Conservation (phyloP, 495 filamentous ascomycete species). For the Darksidea phi region DNA sequence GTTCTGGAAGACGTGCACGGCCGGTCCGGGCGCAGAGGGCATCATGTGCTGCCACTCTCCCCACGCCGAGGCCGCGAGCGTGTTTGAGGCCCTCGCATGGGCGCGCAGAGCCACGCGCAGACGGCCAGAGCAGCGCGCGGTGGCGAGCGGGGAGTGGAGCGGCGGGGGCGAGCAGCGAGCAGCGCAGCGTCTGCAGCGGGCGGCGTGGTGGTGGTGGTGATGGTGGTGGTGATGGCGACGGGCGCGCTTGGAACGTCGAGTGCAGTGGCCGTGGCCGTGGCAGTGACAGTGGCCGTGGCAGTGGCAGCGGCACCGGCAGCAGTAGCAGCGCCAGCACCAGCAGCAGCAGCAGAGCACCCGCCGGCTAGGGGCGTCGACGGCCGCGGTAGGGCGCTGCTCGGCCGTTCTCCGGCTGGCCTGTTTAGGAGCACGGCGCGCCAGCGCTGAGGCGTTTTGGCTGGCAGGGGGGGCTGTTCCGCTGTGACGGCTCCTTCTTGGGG, state of each 20-base stretch:
- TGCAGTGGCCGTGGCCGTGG: no score
- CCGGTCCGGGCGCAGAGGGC: slow-evolving; percentile 2
- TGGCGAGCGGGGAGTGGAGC: slow-evolving; percentile 1
- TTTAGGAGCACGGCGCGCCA: not conserved
- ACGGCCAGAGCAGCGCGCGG: slow-evolving; percentile 1
- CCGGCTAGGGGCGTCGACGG: not conserved
- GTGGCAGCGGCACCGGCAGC: no score
- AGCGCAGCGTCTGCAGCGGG: no score
- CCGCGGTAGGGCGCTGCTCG: slow-evolving; percentile 1
- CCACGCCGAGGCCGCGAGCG: slow-evolving; percentile 27
- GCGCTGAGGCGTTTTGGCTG: not conserved
- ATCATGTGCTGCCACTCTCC: slow-evolving; percentile 25
- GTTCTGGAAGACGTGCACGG: slow-evolving; percentile 20
- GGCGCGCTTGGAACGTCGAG: no score
- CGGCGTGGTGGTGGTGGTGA: not conserved
- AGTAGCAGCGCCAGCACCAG: no score
- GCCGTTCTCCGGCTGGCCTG: not conserved
- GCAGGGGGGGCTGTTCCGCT: not conserved
- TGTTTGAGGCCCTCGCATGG: slow-evolving; percentile 19
- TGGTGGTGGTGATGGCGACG: not conserved
- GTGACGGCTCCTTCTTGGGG: not conserved
- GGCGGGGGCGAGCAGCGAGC: not conserved
- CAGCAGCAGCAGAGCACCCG: no score
- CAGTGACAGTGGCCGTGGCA: no score
- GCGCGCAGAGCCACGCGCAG: slow-evolving; percentile 13